phyloP scores from a whole-genome alignment of 352 stramenopile genomes.

The Phytophthora pseudosyringae region DNA sequence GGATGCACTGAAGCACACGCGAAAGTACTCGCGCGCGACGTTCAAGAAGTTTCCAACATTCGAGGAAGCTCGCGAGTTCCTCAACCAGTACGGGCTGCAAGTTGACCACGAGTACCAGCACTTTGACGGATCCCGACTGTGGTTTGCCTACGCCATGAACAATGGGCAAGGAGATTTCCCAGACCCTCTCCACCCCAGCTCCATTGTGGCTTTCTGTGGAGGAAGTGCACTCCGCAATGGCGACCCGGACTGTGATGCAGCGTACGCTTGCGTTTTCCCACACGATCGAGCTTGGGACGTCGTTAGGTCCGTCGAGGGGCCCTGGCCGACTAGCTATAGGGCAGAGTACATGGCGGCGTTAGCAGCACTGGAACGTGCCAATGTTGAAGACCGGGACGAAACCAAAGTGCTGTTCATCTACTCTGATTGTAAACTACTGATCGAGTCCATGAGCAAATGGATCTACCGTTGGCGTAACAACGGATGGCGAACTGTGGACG shows the following conservation, averaged over 20 bases:
- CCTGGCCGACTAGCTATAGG: slow-evolving; percentile 20
- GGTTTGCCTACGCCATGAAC: slow-evolving; percentile 23
- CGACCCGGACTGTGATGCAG: slow-evolving; percentile 46
- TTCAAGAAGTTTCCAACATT: slow-evolving; percentile 55
- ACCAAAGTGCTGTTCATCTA: slow-evolving; percentile 26
- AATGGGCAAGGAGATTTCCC: slow-evolving; percentile 29
- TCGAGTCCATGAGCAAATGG: slow-evolving; percentile 28
- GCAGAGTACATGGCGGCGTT: slow-evolving; percentile 28
- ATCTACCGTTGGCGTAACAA: slow-evolving; percentile 28
- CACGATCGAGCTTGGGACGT: slow-evolving; percentile 58
- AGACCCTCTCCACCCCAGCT: slow-evolving; percentile 47
- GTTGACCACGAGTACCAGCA: slow-evolving; percentile 6
- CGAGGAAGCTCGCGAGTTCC: slow-evolving; percentile 50
- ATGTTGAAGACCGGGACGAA: slow-evolving; percentile 15
- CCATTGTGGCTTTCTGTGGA: slow-evolving; percentile 60
- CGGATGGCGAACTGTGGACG: slow-evolving; percentile 22
- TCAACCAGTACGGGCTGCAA: slow-evolving; percentile 31
- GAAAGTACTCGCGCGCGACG: slow-evolving; percentile 38
- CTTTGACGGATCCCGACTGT: slow-evolving; percentile 8
- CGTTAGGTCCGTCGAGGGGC: slow-evolving; percentile 29
- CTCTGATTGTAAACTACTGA: slow-evolving; percentile 21
- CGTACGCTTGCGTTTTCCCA: slow-evolving; percentile 75
- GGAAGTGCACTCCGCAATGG: slow-evolving; percentile 56
- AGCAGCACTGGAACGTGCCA: slow-evolving; percentile 21
- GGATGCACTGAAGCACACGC: slow-evolving; percentile 47